phyloP scores from a whole-genome alignment of 495 filamentous ascomycete species.

The Neurospora sp. region DNA sequence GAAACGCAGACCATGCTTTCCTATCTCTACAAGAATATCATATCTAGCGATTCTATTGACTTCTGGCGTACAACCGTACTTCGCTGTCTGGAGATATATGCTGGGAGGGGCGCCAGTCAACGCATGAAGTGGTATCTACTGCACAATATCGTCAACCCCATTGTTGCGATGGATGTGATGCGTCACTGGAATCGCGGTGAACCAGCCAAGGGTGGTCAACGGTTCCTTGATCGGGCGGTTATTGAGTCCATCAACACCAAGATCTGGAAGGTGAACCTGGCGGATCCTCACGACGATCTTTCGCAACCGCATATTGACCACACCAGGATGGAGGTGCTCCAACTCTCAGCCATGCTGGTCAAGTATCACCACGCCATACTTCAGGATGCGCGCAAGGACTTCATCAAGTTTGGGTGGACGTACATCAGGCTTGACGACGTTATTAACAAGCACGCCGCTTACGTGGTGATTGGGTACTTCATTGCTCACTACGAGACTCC shows the following conservation, averaged over 20 bases:
- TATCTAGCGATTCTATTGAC: constrained; percentile 75
- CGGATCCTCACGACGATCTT: constrained; percentile 75
- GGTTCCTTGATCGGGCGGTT: constrained; percentile 77
- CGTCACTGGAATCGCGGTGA: constrained; percentile 44
- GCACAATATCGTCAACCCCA: constrained; percentile 87
- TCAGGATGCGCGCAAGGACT: constrained; percentile 87
- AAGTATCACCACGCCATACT: constrained; percentile 83
- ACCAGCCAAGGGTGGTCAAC: constrained; percentile 45
- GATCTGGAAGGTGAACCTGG: constrained; percentile 83
- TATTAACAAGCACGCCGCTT: constrained; percentile 98
- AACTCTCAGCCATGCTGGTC: constrained; percentile 86
- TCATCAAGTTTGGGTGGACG: constrained; percentile 98
- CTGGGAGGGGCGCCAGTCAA: constrained; percentile 63
- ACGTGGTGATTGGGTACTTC: constrained; percentile 95
- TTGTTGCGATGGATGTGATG: constrained; percentile 94
- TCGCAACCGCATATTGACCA: constrained; percentile 85
- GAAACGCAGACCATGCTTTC: constrained; percentile 61
- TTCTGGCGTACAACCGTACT: constrained; percentile 79
- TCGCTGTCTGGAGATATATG: constrained; percentile 81
- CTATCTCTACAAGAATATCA: constrained; percentile 79
- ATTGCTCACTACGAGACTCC: constrained; percentile 96
- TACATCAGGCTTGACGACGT: constrained; percentile 96
- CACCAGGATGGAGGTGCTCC: constrained; percentile 89
- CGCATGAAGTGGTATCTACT: constrained; percentile 90
- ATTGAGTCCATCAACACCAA: constrained; percentile 87